phyloP scores from a whole-genome alignment of 768 basidiomycete genomes.

The Russula olivacea region DNA sequence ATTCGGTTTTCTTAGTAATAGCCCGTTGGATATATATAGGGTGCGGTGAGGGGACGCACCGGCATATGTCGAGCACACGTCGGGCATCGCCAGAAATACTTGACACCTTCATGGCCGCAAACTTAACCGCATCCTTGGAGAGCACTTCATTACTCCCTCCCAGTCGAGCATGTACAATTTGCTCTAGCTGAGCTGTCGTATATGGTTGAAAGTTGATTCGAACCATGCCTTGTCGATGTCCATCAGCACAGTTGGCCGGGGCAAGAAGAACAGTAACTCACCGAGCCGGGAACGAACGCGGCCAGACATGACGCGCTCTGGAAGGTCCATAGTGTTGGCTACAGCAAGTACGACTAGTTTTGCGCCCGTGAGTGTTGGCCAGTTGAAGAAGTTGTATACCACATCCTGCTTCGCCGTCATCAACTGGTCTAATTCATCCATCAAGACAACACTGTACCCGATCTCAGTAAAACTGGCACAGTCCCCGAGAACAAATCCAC shows the following conservation, averaged over 20 bases:
- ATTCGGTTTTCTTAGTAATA: not conserved
- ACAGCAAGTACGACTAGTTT: constrained; percentile 94
- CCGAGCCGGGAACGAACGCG: constrained; percentile 90
- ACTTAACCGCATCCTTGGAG: constrained; percentile 66
- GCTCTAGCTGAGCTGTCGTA: constrained; percentile 64
- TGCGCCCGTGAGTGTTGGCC: constrained; percentile 87
- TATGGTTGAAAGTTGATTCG: constrained; percentile 93
- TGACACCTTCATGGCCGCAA: constrained; percentile 76
- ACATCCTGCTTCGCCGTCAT: constrained; percentile 96
- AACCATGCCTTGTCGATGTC: constrained; percentile 53
- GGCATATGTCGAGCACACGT: constrained; percentile 86
- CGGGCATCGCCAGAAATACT: constrained; percentile 90
- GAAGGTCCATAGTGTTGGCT: constrained; percentile 97
- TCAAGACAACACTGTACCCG: constrained; percentile 78
- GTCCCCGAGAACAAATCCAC: constrained; percentile 28
- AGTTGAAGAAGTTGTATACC: constrained; percentile 99
- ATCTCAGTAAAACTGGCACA: constrained; percentile 10
- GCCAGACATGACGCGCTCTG: constrained; percentile 88
- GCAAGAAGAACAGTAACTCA: constrained; percentile 33
- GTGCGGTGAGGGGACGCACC: constrained; percentile 39
- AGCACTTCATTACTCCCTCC: constrained; percentile 50
- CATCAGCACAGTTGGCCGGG: not conserved
- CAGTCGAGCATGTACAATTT: constrained; percentile 83
- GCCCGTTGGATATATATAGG: not conserved
- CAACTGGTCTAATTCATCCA: constrained; percentile 98